phyloP scores from a whole-genome alignment of 176 grass and related monocot genomes.

The Coix lacrymajobi region DNA sequence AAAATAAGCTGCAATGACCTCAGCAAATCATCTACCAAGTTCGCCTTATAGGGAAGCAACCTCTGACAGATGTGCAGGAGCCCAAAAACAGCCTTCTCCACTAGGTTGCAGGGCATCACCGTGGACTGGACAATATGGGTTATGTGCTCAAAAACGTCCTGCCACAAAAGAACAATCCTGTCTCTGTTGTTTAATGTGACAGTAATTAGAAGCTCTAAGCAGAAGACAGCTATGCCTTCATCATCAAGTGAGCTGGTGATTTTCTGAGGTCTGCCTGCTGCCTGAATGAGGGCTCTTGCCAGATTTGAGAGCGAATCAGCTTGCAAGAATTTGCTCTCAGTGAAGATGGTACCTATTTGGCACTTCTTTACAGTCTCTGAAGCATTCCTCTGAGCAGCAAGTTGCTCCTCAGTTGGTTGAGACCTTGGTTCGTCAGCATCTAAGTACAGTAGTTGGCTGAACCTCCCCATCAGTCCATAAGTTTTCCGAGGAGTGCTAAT shows the following conservation, averaged over 20 bases:
- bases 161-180: constrained; percentile 88
- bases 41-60: constrained; percentile 95
- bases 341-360: constrained; percentile 79
- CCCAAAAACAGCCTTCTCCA: constrained; percentile 96
- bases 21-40: constrained; percentile 87
- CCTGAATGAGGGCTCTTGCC: constrained; percentile 64
- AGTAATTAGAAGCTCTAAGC: constrained; percentile 85
- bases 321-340: constrained; percentile 95
- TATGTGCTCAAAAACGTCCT: constrained; percentile 92
- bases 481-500: constrained; percentile 57
- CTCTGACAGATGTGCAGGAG: constrained; percentile 89
- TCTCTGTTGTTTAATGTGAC: constrained; percentile 97
- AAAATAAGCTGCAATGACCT: constrained; percentile 80
- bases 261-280: constrained; percentile 80
- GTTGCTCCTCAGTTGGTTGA: constrained; percentile 85
- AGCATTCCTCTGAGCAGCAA: constrained; percentile 71
- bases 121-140: constrained; percentile 90
- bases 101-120: constrained; percentile 93
- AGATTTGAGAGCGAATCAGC: constrained; percentile 79
- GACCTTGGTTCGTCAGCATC: constrained; percentile 79
- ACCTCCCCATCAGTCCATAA: constrained; percentile 90
- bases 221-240: constrained; percentile 82
- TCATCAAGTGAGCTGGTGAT: constrained; percentile 69
- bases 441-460: constrained; percentile 76
- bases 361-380: constrained; percentile 79